These are phyloP conservation scores for Allium fistulosum DNA, from an alignment of 106 monocot genomes.

Conservation along the genomic window DNA sequence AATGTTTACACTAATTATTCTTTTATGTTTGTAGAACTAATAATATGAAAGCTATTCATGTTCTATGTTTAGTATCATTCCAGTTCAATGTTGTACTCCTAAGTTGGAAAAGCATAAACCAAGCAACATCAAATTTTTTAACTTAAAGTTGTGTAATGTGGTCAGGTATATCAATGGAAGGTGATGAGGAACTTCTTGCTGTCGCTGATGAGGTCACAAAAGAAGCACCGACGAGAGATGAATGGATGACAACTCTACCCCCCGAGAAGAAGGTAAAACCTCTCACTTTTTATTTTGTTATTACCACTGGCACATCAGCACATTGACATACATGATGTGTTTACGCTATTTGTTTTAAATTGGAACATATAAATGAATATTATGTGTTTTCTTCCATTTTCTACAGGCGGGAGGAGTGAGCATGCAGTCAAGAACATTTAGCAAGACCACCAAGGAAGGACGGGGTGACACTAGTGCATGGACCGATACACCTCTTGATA, in stretches of 20 bases:
- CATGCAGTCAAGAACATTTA: slow-evolving; percentile 82
- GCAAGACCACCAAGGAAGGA: slow-evolving; percentile 65
- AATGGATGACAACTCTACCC: slow-evolving; percentile 96
- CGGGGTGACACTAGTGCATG: slow-evolving; percentile 85
- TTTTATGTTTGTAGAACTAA: too few relatives aligned
- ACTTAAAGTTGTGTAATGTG: slow-evolving; percentile 3
- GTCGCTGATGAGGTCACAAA: slow-evolving; percentile 13
- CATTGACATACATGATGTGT: not conserved
- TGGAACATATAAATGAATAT: not conserved
- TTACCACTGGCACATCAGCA: not conserved
- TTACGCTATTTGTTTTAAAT: not conserved
- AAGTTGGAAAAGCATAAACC: too few relatives aligned
- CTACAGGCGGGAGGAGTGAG: slow-evolving; percentile 67
- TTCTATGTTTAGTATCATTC: too few relatives aligned
- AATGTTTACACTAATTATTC: too few relatives aligned
- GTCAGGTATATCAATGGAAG: slow-evolving; percentile 84
- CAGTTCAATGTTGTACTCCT: too few relatives aligned
- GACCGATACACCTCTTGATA: slow-evolving; percentile 88
- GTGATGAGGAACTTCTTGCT: slow-evolving; percentile 89
- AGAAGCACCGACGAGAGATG: slow-evolving; percentile 71
- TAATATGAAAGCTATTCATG: too few relatives aligned
- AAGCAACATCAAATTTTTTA: not conserved
- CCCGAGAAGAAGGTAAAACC: slow-evolving; percentile 87
- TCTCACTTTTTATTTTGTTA: not conserved
- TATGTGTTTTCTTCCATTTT: slow-evolving; percentile 5